Percentiles rank a stretch among this genome's conserved stretches.
Evolutionary conservation across 495 filamentous ascomycete genomes (phyloP).

Genomic region (Aspergillus biplanus): DNA sequence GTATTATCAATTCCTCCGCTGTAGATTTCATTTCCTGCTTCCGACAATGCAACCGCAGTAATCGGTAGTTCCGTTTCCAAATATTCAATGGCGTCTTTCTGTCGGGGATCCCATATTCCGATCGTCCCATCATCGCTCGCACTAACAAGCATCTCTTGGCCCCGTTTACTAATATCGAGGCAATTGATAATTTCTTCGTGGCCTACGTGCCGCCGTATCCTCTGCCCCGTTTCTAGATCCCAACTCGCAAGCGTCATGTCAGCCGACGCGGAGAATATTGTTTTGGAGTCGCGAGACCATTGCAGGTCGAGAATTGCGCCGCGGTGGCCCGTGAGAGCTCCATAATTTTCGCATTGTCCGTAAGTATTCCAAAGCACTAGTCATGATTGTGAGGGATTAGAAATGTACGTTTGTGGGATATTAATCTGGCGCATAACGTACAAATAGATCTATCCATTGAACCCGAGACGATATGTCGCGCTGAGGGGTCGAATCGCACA

Average conservation of each 20-base stretch:
- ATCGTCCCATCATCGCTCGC: conserved; percentile 93
- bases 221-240: conserved; percentile 84
- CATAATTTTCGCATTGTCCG: conserved; percentile 92
- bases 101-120: conserved; percentile 94
- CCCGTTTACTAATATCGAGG: conserved; percentile 82
- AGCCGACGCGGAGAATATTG: conserved; percentile 91
- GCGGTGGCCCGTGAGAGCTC: conserved; percentile 82
- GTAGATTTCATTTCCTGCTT: conserved; percentile 94
- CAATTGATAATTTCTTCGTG: conserved; percentile 95
- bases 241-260: conserved; percentile 92
- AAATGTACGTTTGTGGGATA: conserved; percentile 10
- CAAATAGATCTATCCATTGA: conserved; percentile 93
- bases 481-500: conserved; percentile 86
- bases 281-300: conserved; percentile 92
- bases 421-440: conserved; percentile 44
- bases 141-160: conserved; percentile 85
- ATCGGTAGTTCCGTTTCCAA: conserved; percentile 92
- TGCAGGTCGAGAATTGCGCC: conserved; percentile 89
- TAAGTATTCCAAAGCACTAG: conserved; percentile 91
- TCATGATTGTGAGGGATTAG: conserved; percentile 9
- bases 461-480: conserved; percentile 88
- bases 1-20: conserved; percentile 96
- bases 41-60: conserved; percentile 85
- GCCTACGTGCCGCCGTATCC: conserved; percentile 88
- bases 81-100: conserved; percentile 85